Evolutionary conservation across 1,284 basidiomycete species (phyloP).

Genomic region (Lignosus rhinocerotis): DNA sequence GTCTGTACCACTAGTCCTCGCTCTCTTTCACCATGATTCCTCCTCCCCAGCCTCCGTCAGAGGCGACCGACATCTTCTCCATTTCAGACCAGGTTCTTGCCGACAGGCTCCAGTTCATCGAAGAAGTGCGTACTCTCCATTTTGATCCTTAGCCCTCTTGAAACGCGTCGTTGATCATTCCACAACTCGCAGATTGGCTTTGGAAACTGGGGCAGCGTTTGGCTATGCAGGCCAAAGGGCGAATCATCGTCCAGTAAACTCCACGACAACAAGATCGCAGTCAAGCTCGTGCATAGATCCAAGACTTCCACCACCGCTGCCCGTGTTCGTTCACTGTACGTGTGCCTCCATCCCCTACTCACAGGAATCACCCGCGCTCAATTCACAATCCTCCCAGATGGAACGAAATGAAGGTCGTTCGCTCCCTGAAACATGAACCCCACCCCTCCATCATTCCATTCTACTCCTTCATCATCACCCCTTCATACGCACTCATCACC

Average conservation of each 20-base stretch:
- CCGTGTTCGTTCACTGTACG: slow-evolving; percentile 81
- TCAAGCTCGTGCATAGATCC: slow-evolving; percentile 86
- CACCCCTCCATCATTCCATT: slow-evolving; percentile 92
- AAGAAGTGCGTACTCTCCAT: slow-evolving; percentile 54
- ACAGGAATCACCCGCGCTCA: not conserved
- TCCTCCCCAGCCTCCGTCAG: slow-evolving; percentile 32
- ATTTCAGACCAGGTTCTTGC: slow-evolving; percentile 64
- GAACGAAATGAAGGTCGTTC: slow-evolving; percentile 95
- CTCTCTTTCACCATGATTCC: slow-evolving; percentile 24
- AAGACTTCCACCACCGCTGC: slow-evolving; percentile 82
- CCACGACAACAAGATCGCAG: slow-evolving; percentile 61
- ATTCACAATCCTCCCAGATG: slow-evolving; percentile 49
- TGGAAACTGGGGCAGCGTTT: slow-evolving; percentile 87
- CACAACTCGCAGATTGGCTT: slow-evolving; percentile 65
- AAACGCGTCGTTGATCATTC: slow-evolving; percentile 2
- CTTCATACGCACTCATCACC: slow-evolving; percentile 82
- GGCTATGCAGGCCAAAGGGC: slow-evolving; percentile 68
- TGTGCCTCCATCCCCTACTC: slow-evolving; percentile 19
- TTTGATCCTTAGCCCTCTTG: slow-evolving; percentile 2
- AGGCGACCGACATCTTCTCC: slow-evolving; percentile 50
- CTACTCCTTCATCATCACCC: slow-evolving; percentile 90
- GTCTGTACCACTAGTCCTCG: slow-evolving; percentile 23
- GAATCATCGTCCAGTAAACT: slow-evolving; percentile 36
- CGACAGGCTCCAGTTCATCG: slow-evolving; percentile 69
- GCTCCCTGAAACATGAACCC: slow-evolving; percentile 75